Evolutionary conservation across 345 rosid genomes (phyloP).

Genomic region (Murraya koenigii): DNA sequence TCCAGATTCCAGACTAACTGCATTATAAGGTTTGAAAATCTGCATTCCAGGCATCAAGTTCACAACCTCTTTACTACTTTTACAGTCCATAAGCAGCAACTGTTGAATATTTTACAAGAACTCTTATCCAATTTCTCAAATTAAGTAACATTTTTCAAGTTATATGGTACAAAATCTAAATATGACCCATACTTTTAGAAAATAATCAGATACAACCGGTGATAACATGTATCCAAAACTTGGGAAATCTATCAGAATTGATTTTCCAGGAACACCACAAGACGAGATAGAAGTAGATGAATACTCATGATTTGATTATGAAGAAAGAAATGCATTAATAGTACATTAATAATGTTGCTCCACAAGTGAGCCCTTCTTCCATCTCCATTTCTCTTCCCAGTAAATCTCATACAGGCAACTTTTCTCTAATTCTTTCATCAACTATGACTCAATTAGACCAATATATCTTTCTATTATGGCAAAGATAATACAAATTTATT

Average conservation of each 20-base stretch:
- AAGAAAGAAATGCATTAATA: neutral
- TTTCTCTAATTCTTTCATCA: neutral
- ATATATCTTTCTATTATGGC: constrained; percentile 3
- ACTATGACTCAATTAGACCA: constrained; percentile 1
- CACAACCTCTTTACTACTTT: neutral
- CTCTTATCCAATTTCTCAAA: no score
- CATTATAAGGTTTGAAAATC: no score
- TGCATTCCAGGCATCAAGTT: neutral
- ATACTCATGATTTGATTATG: neutral
- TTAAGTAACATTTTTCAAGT: no score
- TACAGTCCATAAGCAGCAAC: neutral
- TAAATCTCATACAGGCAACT: neutral
- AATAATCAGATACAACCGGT: neutral
- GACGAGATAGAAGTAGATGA: neutral
- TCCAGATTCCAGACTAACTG: no score
- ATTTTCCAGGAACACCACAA: neutral
- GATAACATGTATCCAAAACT: neutral
- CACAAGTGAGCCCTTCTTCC: neutral
- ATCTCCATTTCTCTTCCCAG: neutral
- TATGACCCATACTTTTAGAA: neutral
- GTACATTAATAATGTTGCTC: neutral
- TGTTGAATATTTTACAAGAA: neutral
- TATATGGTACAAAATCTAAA: neutral
- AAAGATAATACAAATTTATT: neutral
- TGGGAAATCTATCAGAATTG: neutral